These are phyloP conservation scores for Suillus occidentalis DNA, from an alignment of 768 basidiomycete species.

Conservation along the genomic window DNA sequence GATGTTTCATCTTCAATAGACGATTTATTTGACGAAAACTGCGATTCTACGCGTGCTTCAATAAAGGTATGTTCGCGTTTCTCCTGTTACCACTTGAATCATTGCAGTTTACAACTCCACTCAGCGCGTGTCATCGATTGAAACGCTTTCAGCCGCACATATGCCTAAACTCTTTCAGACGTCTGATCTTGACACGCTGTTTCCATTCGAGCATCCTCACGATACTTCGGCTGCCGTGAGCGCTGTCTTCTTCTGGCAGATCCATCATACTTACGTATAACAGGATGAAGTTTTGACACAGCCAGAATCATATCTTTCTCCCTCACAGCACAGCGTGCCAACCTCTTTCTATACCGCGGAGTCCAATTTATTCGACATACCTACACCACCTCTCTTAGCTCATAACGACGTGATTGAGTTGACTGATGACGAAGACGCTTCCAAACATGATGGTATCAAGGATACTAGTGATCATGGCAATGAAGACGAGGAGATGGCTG, in stretches of 20 bases:
- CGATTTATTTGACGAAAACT: slow-evolving; percentile 9
- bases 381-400: slow-evolving; percentile 6
- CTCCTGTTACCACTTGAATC: not conserved
- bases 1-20: not conserved
- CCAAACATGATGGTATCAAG: not conserved
- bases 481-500: slow-evolving; percentile 20
- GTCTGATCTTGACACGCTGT: slow-evolving; percentile 8
- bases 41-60: slow-evolving; percentile 6
- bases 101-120: slow-evolving; percentile 6
- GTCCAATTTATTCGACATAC: slow-evolving; percentile 6
- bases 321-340: slow-evolving; percentile 3
- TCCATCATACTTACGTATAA: not conserved
- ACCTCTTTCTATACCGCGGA: slow-evolving; percentile 11
- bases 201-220: slow-evolving; percentile 7
- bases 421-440: slow-evolving; percentile 7
- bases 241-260: not conserved
- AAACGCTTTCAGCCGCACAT: slow-evolving; percentile 7
- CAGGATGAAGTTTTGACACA: slow-evolving; percentile 7
- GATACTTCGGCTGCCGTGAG: slow-evolving; percentile 17
- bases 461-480: slow-evolving; percentile 15
- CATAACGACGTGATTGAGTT: slow-evolving; percentile 2
- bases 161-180: slow-evolving; percentile 12
- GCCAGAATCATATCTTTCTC: not conserved
- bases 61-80: slow-evolving; percentile 15
- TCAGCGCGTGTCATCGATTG: slow-evolving; percentile 17